Conservation (phyloP, 169 alveolate genomes). For the Plasmodium gonderi region DNA sequence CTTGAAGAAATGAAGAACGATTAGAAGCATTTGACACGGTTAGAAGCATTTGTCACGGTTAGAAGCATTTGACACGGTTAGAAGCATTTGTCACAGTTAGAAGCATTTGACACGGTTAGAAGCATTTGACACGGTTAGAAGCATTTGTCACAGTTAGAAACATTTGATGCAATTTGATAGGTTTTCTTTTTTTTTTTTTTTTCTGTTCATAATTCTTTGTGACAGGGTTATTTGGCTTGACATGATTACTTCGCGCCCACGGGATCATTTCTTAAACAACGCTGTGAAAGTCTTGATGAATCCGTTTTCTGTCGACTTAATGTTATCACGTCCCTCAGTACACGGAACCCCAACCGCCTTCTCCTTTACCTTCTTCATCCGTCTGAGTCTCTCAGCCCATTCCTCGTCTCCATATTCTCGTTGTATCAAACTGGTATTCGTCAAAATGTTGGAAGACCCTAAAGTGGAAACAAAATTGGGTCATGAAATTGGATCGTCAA, state of each 20-base stretch:
- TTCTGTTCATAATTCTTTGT: neutral
- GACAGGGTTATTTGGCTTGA: no score
- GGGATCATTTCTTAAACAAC: constrained; percentile 26
- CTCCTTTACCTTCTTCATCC: constrained; percentile 32
- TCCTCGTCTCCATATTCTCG: constrained; percentile 62
- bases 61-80: no score
- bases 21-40: no score
- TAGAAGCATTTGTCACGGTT: no score
- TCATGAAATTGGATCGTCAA: neutral
- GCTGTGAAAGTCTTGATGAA: constrained; percentile 40
- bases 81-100: no score
- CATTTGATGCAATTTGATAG: neutral
- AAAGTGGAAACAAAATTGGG: neutral
- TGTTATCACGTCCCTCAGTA: neutral
- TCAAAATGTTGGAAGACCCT: constrained; percentile 39
- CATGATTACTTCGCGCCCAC: neutral
- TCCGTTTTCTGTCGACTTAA: neutral
- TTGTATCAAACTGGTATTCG: constrained; percentile 30
- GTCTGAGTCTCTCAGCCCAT: constrained; percentile 52
- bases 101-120: no score
- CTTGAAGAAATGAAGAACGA: neutral
- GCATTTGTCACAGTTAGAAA: no score
- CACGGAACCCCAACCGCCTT: neutral
- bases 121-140: no score
- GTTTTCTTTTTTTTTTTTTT: neutral